phyloP scores from a whole-genome alignment of 768 basidiomycete genomes.

The Phaeotremella skinneri region DNA sequence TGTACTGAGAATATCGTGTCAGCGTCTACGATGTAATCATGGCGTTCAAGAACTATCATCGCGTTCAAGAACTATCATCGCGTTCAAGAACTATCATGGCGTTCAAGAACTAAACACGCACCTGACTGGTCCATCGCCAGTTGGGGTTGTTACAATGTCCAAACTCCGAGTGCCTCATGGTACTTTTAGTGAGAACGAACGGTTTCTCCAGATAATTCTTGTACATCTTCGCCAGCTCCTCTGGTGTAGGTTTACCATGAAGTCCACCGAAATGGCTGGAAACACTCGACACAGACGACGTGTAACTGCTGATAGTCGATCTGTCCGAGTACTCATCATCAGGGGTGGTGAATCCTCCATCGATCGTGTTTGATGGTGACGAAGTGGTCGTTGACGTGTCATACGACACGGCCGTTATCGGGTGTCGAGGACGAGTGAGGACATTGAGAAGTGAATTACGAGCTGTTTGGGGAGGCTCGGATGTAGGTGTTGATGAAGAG shows the following conservation, averaged over 20 bases:
- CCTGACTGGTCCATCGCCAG: slow-evolving; percentile 57
- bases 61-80: too few relatives aligned
- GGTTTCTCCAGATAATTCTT: slow-evolving; percentile 44
- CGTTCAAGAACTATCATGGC: too few relatives aligned
- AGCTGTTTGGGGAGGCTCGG: slow-evolving; percentile 27
- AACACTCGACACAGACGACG: slow-evolving; percentile 24
- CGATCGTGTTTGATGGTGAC: slow-evolving; percentile 9
- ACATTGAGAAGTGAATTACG: slow-evolving; percentile 46
- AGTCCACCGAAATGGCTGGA: slow-evolving; percentile 1
- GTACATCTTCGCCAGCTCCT: slow-evolving; percentile 38
- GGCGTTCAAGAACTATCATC: too few relatives aligned
- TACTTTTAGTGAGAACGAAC: slow-evolving; percentile 42
- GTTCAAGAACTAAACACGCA: too few relatives aligned
- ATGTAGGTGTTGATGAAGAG: slow-evolving; percentile 12
- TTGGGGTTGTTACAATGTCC: slow-evolving; percentile 80
- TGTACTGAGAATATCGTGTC: slow-evolving; percentile 38
- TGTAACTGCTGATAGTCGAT: slow-evolving; percentile 33
- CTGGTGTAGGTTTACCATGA: slow-evolving; percentile 2
- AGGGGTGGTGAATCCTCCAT: slow-evolving; percentile 13
- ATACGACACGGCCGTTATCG: slow-evolving; percentile 10
- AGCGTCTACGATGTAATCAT: too few relatives aligned
- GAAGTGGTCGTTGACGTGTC: slow-evolving; percentile 4
- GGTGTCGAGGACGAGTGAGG: slow-evolving; percentile 31
- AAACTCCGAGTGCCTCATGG: slow-evolving; percentile 70
- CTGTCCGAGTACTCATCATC: slow-evolving; percentile 41